phyloP scores from a whole-genome alignment of 169 alveolate species.

The Ichthyophthirius multifiliis region DNA sequence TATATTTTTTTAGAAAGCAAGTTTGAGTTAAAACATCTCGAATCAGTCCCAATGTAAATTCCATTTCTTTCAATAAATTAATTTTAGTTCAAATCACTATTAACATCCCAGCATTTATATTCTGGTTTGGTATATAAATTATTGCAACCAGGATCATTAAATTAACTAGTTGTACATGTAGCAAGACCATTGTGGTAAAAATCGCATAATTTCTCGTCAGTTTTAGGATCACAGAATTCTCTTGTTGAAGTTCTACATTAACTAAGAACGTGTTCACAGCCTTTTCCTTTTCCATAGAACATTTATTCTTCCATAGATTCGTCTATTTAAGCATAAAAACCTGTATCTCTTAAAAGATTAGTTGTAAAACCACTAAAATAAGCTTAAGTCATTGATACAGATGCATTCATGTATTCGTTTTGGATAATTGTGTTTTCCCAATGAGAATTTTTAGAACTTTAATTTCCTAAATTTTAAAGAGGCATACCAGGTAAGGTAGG shows the following conservation, averaged over 20 bases:
- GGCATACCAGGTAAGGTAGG: slow-evolving; percentile 15
- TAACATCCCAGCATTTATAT: background rate
- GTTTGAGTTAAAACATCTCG: background rate
- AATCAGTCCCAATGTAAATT: background rate
- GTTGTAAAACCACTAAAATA: slow-evolving; percentile 18
- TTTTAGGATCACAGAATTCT: background rate
- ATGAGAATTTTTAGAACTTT: slow-evolving; percentile 43
- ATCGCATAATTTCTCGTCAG: background rate
- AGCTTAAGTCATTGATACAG: background rate
- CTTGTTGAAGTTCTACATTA: background rate
- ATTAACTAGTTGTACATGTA: background rate
- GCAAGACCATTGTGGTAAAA: background rate
- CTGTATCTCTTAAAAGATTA: slow-evolving; percentile 28
- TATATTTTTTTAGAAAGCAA: background rate
- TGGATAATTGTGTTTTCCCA: slow-evolving; percentile 31
- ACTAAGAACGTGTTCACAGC: background rate
- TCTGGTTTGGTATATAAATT: background rate
- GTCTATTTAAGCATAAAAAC: background rate
- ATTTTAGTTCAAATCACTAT: too few relatives aligned
- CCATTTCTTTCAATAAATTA: background rate
- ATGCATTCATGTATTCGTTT: slow-evolving; percentile 41
- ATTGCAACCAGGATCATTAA: background rate
- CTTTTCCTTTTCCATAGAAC: background rate
- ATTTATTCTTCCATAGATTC: background rate
- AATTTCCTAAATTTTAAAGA: slow-evolving; percentile 44